Base-by-base conservation (phyloP, 129 eudicot genomes). In the Centrapalus pauciflorus region DNA sequence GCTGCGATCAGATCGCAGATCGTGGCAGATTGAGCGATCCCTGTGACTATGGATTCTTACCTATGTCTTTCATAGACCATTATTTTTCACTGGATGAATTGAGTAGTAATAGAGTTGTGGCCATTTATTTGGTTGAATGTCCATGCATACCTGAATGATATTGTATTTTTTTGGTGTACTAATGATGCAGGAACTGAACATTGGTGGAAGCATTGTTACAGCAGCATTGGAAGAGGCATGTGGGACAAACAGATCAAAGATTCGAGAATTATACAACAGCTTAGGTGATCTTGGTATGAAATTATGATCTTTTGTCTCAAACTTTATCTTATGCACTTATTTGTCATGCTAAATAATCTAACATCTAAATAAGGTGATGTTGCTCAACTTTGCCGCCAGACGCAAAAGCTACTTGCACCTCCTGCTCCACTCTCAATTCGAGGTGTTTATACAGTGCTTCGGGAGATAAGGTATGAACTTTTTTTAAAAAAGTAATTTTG, bases 311-410 rank as follows among this genome's bases (percentile, higher is more conserved):
- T 5, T 21, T 19, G 40, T 48, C 2, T 20, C 27, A 41, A 25
- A 9, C 0, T 24, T 40, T 46, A 50, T 19, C 33, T 27, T 17
- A 29, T 73, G 59, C 60, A 2, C 60, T 21, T 51, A 21, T 55
- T 59, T 30, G 17, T 52, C 12, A 41, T 67, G 19, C 64, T 81
- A 27, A 84, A 32, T 72, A 59, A 17, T 76, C 25, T 78, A 50
- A n/a, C 62, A 5, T 67, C 16, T 64, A 63, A 58, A 72, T 65
- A 48, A 93, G 96, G 99, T 74, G 99, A 93, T 72, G 99, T 93
- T 75, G 99, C 99, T 49, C 96, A 88, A 81, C 95, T 79, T 50
- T 93, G 96, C 77, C 96, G 96, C 46, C 95, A 89, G 79, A 86
- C 84, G 28, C 96, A 93, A 76, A 82, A 88, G 38, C 80, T 93